Base-by-base conservation (phyloP, 306 rosid genomes). In the Luffa acutangula region DNA sequence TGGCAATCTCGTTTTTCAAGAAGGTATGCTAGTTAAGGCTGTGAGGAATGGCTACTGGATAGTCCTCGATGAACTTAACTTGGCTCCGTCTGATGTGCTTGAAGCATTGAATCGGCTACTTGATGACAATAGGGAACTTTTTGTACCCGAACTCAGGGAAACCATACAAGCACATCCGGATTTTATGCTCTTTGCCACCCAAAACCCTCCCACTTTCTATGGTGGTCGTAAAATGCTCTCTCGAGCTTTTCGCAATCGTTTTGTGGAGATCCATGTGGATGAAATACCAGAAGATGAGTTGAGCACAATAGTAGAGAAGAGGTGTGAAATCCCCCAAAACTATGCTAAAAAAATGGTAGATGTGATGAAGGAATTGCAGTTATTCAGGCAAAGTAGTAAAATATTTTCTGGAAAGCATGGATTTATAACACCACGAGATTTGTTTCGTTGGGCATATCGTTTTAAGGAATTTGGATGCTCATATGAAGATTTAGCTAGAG, bases 21-120 rank as follows among this genome's bases (percentile, higher is more conserved):
- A 95, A 82, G 98, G 98, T 48, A 91, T 83, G 65, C 79, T 95
- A 89, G 98, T 95, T 78, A 92, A 89, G 83, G 98, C 98, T 48
- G 93, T 93, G 11, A 86, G 97, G 82, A 85, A 91, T 79, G 98
- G 98, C 76, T 82, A 76, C 74, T 95, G 98, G 98, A 92, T 95
- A 86, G 98, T 95, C 51, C 83, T 95, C 74, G 97, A 95, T 82
- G 98, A 95, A 89, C 96, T 95, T 79, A 95, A 95, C 87, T 82
- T 95, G 93, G 98, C 97, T 57, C 98, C 98, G 13, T 92, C 98
- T 72, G 98, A 95, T 89, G 98, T 95, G 81, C 82, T 95, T 82
- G 98, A 95, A 85, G 97, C 98, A 42, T 86, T 95, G 89, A 95
- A 95, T 67, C 88, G 98, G 77, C 87, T 95, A 64, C 88, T 95